Evolutionary conservation across 192 early-diverging fungal species (phyloP).

Genomic region (Podila epicladia): DNA sequence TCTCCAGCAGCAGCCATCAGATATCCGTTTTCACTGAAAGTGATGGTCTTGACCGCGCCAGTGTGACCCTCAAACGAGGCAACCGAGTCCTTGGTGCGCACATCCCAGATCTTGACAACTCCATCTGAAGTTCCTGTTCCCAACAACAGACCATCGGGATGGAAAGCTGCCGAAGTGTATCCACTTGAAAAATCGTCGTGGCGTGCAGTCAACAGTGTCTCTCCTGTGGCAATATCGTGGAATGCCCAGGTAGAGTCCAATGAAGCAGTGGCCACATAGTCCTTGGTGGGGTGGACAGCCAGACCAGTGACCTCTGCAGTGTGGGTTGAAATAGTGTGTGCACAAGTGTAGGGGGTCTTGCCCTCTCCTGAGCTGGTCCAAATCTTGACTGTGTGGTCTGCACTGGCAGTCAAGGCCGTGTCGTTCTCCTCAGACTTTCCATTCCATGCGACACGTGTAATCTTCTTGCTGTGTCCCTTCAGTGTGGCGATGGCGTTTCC

Average conservation of each 20-base stretch:
- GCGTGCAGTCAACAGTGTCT: constrained; percentile 56
- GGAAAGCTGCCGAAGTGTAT: constrained; percentile 77
- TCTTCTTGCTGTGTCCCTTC: constrained; percentile 88
- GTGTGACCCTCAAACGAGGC: constrained; percentile 72
- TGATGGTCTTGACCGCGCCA: constrained; percentile 73
- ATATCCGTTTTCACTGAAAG: constrained; percentile 96
- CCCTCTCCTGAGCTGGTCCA: constrained; percentile 65
- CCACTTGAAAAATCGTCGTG: constrained; percentile 59
- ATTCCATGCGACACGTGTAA: constrained; percentile 78
- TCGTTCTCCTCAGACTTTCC: constrained; percentile 59
- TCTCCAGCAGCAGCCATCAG: constrained; percentile 82
- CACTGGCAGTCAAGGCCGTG: constrained; percentile 76
- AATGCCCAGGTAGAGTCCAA: constrained; percentile 86
- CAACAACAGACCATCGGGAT: constrained; percentile 93
- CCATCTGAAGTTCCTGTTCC: constrained; percentile 80
- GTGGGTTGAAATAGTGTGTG: constrained; percentile 73
- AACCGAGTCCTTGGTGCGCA: constrained; percentile 73
- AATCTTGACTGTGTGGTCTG: constrained; percentile 85
- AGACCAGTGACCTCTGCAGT: constrained; percentile 76
- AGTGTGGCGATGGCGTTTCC: constrained; percentile 72
- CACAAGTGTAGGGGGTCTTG: constrained; percentile 53
- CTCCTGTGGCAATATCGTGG: constrained; percentile 73
- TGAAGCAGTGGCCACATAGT: constrained; percentile 81
- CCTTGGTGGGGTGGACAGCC: constrained; percentile 81
- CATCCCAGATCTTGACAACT: constrained; percentile 84